A percentile compares a stretch with the other conserved stretches of the same genome.
Conservation (phyloP, 2,329 filamentous ascomycete genomes). For the Aphanoascus verrucosus region DNA sequence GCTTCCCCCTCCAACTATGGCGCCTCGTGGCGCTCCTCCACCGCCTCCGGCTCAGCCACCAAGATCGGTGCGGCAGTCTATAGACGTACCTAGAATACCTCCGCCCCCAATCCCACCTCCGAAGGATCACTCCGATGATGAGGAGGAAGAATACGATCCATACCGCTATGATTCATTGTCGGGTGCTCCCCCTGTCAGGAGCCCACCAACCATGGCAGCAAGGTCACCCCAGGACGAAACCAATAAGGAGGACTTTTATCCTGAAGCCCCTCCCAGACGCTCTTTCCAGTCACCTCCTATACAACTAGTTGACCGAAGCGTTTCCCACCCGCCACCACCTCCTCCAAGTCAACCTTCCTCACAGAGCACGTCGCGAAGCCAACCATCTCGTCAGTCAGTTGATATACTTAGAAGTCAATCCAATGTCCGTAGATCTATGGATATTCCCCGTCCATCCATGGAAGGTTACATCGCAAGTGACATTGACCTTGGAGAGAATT, state of each 20-base stretch:
- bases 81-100: constrained; percentile 59
- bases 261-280: constrained; percentile 32
- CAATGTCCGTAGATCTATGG: constrained; percentile 55
- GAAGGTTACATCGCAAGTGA: constrained; percentile 84
- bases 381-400: constrained; percentile 46
- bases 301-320: constrained; percentile 32
- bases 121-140: constrained; percentile 43
- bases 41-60: constrained; percentile 54
- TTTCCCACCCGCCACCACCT: constrained; percentile 39
- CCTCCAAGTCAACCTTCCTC: constrained; percentile 35
- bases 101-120: constrained; percentile 52
- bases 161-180: constrained; percentile 39
- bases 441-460: constrained; percentile 60
- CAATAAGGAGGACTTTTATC: constrained; percentile 39
- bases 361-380: constrained; percentile 32
- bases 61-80: constrained; percentile 49
- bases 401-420: constrained; percentile 49
- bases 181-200: constrained; percentile 20
- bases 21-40: constrained; percentile 53
- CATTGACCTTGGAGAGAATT: constrained; percentile 62
- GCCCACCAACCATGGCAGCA: constrained; percentile 18
- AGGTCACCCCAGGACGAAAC: constrained; percentile 25
- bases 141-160: constrained; percentile 44
- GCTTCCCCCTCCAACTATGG: constrained; percentile 46
- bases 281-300: constrained; percentile 26